These are phyloP conservation scores for Pseudogymnoascus sp. DNA, from an alignment of 2,329 filamentous ascomycete genomes.

Conservation along the genomic window DNA sequence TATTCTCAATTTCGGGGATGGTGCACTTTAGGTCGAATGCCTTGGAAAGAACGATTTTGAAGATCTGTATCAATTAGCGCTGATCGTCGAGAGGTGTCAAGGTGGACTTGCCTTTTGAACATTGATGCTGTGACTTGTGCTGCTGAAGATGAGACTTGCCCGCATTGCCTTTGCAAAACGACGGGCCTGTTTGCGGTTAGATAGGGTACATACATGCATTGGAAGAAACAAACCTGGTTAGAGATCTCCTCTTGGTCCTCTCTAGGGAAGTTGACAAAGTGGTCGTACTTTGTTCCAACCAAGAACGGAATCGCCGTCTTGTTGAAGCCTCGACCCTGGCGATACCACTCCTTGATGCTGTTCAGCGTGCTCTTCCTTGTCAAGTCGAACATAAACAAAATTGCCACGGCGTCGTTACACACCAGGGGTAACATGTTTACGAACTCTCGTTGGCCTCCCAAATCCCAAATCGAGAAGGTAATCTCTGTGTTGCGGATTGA, in stretches of 20 bases:
- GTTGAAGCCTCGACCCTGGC: conserved; percentile 96
- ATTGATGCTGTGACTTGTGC: conserved; percentile 98
- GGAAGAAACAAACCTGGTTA: conserved; percentile 60
- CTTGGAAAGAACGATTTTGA: conserved; percentile 98
- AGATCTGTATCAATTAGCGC: conserved; percentile 60
- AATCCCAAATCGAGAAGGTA: conserved; percentile 98
- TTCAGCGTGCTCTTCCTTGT: conserved; percentile 97
- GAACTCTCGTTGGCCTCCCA: conserved; percentile 96
- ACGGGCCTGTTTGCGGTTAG: conserved; percentile 58
- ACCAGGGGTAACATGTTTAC: conserved; percentile 99
- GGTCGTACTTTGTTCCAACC: conserved; percentile 96
- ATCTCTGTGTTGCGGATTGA: conserved; percentile 99
- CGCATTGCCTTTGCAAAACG: conserved; percentile 98
- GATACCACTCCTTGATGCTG: conserved; percentile 99
- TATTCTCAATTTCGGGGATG: conserved; percentile 96
- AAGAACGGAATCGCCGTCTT: conserved; percentile 99
- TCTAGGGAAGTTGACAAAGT: conserved; percentile 96
- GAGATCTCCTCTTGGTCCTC: conserved; percentile 99
- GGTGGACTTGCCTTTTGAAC: conserved; percentile 75
- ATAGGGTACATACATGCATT: not conserved
- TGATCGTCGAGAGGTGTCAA: not conserved
- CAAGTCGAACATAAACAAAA: conserved; percentile 99
- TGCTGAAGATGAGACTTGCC: conserved; percentile 94
- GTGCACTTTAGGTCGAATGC: conserved; percentile 98
- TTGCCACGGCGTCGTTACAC: conserved; percentile 97